Conservation (phyloP, 768 basidiomycete genomes). For the Agrocybe pediades region DNA sequence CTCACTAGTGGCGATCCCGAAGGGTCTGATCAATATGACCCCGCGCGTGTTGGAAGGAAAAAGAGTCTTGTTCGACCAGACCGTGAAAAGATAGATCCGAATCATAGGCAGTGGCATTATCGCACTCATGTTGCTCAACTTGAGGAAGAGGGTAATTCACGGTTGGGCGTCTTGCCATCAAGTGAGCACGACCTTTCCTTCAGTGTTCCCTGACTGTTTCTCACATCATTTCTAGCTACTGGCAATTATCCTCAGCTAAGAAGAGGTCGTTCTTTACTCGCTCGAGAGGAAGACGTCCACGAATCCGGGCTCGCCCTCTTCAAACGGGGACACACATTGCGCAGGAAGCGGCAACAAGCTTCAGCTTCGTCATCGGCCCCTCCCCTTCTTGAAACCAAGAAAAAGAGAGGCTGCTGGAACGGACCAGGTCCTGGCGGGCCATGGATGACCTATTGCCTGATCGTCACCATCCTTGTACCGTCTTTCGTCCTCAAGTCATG, state of each 20-base stretch:
- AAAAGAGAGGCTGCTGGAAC: slow-evolving; percentile 59
- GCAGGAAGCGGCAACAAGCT: slow-evolving; percentile 61
- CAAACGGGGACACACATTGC: slow-evolving; percentile 80
- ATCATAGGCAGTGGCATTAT: slow-evolving; percentile 94
- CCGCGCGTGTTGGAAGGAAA: slow-evolving; percentile 69
- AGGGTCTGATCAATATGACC: slow-evolving; percentile 42
- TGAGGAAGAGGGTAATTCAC: slow-evolving; percentile 63
- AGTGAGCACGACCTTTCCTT: slow-evolving; percentile 53
- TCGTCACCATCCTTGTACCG: slow-evolving; percentile 86
- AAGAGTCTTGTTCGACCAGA: slow-evolving; percentile 93
- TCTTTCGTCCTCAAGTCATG: slow-evolving; percentile 72
- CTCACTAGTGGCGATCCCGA: slow-evolving; percentile 39
- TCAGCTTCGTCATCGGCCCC: slow-evolving; percentile 40
- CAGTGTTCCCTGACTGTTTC: slow-evolving; percentile 12
- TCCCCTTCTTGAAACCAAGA: slow-evolving; percentile 35
- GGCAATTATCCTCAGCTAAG: slow-evolving; percentile 82
- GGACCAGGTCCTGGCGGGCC: slow-evolving; percentile 89
- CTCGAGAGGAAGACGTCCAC: slow-evolving; percentile 85
- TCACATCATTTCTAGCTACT: slow-evolving; percentile 49
- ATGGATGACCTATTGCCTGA: slow-evolving; percentile 94
- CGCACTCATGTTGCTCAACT: slow-evolving; percentile 81
- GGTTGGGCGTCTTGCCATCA: slow-evolving; percentile 77
- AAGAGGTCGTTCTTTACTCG: slow-evolving; percentile 88
- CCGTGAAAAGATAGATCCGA: slow-evolving; percentile 94
- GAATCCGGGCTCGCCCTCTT: slow-evolving; percentile 94